These are phyloP conservation scores for Datisca glomerata DNA, from an alignment of 306 rosid species.

Conservation along the genomic window DNA sequence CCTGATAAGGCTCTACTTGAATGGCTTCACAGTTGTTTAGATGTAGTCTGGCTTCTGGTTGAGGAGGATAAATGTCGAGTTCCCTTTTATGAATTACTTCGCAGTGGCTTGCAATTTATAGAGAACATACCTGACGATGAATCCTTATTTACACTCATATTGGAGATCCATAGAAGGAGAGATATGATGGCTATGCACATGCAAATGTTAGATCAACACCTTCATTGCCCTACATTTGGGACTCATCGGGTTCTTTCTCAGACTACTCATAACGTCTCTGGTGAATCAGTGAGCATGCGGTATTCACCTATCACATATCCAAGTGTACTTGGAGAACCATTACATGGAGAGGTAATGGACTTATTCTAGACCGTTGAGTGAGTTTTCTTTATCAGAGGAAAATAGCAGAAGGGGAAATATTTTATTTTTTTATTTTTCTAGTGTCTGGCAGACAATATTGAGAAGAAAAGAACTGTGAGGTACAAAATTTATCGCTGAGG, in stretches of 20 bases:
- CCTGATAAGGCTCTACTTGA: slow-evolving; percentile 77
- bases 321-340: slow-evolving; percentile 95
- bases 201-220: slow-evolving; percentile 99
- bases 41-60: slow-evolving; percentile 95
- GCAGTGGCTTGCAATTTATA: slow-evolving; percentile 84
- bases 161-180: slow-evolving; percentile 93
- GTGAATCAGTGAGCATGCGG: slow-evolving; percentile 60
- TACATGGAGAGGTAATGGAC: slow-evolving; percentile 84
- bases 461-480: too few relatives aligned
- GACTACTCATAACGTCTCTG: slow-evolving; percentile 47
- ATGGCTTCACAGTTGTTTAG: slow-evolving; percentile 96
- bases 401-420: not conserved
- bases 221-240: slow-evolving; percentile 96
- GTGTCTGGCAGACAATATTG: too few relatives aligned
- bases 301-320: slow-evolving; percentile 87
- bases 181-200: slow-evolving; percentile 99
- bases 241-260: slow-evolving; percentile 67
- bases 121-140: slow-evolving; percentile 93
- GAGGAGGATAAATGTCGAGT: slow-evolving; percentile 88
- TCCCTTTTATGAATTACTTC: slow-evolving; percentile 89
- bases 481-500: too few relatives aligned
- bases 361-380: slow-evolving; percentile 11
- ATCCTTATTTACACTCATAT: slow-evolving; percentile 81
- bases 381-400: not conserved
- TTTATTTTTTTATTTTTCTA: too few relatives aligned